Evolutionary conservation across 164 flowering plant species (phyloP).

Genomic region (Brasenia schreberi): DNA sequence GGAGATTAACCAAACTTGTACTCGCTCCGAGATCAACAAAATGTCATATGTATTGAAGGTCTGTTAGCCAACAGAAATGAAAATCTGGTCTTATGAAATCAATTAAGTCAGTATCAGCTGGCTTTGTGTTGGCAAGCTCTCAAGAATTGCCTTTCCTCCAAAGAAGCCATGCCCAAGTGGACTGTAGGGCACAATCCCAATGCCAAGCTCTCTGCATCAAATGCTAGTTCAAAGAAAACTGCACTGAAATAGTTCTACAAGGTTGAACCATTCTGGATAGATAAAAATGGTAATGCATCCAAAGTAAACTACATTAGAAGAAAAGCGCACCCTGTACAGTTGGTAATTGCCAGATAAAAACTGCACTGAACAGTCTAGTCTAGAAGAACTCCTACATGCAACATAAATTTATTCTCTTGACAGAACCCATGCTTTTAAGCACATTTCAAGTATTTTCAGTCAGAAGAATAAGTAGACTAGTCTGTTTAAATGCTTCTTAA

Average conservation of each 20-base stretch:
- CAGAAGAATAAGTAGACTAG: too few relatives aligned
- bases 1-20: not conserved
- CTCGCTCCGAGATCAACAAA: not conserved
- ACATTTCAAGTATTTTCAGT: too few relatives aligned
- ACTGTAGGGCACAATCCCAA: conserved; percentile 7
- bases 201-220: conserved; percentile 8
- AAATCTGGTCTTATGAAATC: not conserved
- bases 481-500: too few relatives aligned
- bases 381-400: too few relatives aligned
- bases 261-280: not conserved
- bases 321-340: not conserved
- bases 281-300: not conserved
- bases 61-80: not conserved
- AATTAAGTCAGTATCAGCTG: conserved; percentile 1
- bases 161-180: conserved; percentile 9
- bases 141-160: conserved; percentile 6
- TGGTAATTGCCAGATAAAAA: too few relatives aligned
- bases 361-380: too few relatives aligned
- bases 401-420: too few relatives aligned
- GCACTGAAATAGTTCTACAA: not conserved
- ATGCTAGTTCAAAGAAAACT: not conserved
- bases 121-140: conserved; percentile 4
- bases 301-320: not conserved
- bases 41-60: not conserved
- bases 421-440: too few relatives aligned